Base-by-base conservation (phyloP, 192 early-diverging fungal genomes). In the Entophlyctis luteolus region DNA sequence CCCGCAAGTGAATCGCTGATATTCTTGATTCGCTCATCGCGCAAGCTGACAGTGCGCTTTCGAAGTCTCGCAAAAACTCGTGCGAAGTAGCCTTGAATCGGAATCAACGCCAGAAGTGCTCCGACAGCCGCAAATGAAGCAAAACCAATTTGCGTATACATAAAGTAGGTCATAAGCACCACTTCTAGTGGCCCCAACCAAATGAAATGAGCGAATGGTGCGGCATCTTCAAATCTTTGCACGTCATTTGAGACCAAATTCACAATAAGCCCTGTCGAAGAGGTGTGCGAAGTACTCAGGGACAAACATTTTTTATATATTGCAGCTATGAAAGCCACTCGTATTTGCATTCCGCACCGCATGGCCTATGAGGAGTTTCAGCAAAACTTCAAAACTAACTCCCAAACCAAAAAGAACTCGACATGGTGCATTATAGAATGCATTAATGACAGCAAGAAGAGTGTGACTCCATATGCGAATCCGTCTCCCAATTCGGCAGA, bases 171-270 rank as follows among this genome's bases (percentile, higher is more conserved):
- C 36, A 73, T 68, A 6, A 76, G 20, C 4, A 72, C 33, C 8
- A 73, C 31, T 59, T 84, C 75, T 12, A 84, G 27, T 2, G 82
- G 82, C 0, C 71, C 82, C 25, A 79, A 48, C 37, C 75, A 79
- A 32, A 80, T 57, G 57, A 57, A 81, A 37, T 79, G 72, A 25
- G 72, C 63, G 50, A 82, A 82, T 5, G 74, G 68, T 38, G 62
- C 42, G 33, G 55, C 55, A 60, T 83, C 78, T 63, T 83, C 81
- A 55, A 83, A 80, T 2, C 77, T 67, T 53, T 84, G 79, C 2
- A 84, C 82, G 52, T 84, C 82, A 48, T 75, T 80, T 25, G 77
- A 75, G 1, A 81, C 71, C 36, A 84, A 42, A 55, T 77, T 81
- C 39, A 77, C 66, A 50, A 84, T 84, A 20, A 70, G 50, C 2